These are phyloP conservation scores for Hanseniaspora mollemarum DNA, from an alignment of 805 yeast genomes.

Conservation along the genomic window DNA sequence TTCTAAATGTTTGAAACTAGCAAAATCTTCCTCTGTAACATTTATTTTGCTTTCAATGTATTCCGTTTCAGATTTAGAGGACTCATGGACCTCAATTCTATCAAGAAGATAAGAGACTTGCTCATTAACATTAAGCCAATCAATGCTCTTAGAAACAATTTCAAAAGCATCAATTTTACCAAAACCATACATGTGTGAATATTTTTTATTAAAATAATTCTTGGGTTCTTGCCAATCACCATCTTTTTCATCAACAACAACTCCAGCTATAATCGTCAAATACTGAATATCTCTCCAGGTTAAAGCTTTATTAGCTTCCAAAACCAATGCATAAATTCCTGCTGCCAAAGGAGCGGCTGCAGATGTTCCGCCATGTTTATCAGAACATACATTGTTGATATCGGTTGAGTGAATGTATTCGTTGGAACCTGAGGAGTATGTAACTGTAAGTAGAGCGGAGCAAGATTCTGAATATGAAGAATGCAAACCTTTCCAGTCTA, in stretches of 20 bases:
- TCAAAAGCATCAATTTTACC: constrained; percentile 78
- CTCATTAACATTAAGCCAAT: constrained; percentile 80
- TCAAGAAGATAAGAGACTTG: constrained; percentile 69
- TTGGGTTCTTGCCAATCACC: constrained; percentile 53
- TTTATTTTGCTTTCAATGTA: constrained; percentile 32
- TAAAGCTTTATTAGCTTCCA: constrained; percentile 72
- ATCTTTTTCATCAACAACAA: constrained; percentile 48
- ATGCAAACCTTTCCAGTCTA: constrained; percentile 75
- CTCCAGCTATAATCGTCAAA: constrained; percentile 58
- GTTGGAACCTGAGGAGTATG: constrained; percentile 83
- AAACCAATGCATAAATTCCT: constrained; percentile 76
- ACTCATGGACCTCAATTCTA: constrained; percentile 29
- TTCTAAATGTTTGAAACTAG: constrained; percentile 53
- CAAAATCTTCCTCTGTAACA: constrained; percentile 40
- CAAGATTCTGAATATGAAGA: constrained; percentile 89
- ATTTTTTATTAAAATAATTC: constrained; percentile 56
- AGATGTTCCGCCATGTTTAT: constrained; percentile 86
- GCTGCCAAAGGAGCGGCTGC: constrained; percentile 99
- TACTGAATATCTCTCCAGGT: constrained; percentile 96
- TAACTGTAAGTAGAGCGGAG: constrained; percentile 86
- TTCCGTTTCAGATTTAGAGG: constrained; percentile 20
- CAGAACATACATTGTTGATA: constrained; percentile 55
- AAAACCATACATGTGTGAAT: constrained; percentile 81
- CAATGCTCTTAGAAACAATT: constrained; percentile 58
- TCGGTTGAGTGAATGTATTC: constrained; percentile 86